Evolutionary conservation across 2,329 filamentous ascomycete species (phyloP).

Genomic region (Onygenales sp.): DNA sequence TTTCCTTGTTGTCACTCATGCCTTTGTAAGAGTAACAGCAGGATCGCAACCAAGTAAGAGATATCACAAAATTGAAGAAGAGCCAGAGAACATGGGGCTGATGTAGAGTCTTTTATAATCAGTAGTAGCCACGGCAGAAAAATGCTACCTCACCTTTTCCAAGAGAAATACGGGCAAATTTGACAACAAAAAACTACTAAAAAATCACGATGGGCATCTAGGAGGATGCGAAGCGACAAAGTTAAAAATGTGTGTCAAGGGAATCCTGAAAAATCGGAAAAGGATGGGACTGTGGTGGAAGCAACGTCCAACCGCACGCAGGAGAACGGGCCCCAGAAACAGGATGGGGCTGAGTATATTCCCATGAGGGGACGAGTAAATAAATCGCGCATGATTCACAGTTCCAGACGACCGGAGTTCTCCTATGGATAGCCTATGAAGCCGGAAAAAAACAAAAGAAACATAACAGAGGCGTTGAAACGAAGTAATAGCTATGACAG

Average conservation of each 20-base stretch:
- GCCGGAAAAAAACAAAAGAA: neutral
- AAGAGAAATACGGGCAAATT: neutral
- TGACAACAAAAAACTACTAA: neutral
- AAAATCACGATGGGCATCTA: neutral
- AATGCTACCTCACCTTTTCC: neutral
- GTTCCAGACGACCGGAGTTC: neutral
- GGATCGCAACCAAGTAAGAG: neutral
- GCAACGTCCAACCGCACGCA: neutral
- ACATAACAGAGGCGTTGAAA: neutral
- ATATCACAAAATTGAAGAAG: neutral
- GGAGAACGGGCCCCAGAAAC: neutral
- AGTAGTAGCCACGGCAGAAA: neutral
- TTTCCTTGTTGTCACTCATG: conserved; percentile 7
- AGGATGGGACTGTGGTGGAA: neutral
- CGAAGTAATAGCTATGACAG: neutral
- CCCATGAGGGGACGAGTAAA: neutral
- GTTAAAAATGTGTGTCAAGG: too few species aligned
- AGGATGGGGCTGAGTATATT: neutral
- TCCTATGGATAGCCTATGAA: neutral
- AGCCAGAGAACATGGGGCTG: neutral
- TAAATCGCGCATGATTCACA: neutral
- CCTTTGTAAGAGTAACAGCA: neutral
- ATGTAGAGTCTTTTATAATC: neutral
- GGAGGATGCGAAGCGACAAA: neutral
- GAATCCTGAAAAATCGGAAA: neutral